These are phyloP conservation scores for Colletotrichum sidae DNA, from an alignment of 2,329 filamentous ascomycete species.

Conservation along the genomic window DNA sequence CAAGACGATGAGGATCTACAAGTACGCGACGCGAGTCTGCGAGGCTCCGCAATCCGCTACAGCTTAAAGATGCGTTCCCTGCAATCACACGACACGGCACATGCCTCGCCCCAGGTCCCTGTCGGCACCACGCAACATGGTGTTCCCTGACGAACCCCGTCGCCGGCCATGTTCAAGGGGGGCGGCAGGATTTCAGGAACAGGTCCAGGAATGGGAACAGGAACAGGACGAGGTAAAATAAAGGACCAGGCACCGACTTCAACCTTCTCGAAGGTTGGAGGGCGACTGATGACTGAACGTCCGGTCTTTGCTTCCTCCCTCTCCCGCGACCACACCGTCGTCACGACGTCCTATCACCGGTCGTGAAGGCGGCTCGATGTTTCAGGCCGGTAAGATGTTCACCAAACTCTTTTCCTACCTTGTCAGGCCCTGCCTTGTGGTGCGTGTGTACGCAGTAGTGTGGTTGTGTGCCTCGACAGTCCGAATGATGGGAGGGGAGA, in stretches of 20 bases:
- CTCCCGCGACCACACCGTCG: slow-evolving; percentile 10
- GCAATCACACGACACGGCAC: slow-evolving; percentile 27
- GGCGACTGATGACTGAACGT: slow-evolving; percentile 8
- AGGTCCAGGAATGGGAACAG: neutral
- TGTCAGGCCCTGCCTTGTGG: slow-evolving; percentile 3
- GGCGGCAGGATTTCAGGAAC: neutral
- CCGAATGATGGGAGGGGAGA: too few relatives aligned
- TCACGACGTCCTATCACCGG: slow-evolving; percentile 21
- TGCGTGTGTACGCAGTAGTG: neutral
- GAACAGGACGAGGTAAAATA: too few relatives aligned
- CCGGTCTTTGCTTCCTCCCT: slow-evolving; percentile 22
- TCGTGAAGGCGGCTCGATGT: slow-evolving; percentile 26
- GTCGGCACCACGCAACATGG: neutral
- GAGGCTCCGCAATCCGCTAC: neutral
- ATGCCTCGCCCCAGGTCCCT: slow-evolving; percentile 22
- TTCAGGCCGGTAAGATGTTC: slow-evolving; percentile 38
- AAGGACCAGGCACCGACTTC: neutral
- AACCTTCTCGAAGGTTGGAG: slow-evolving; percentile 24
- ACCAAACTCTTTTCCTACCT: slow-evolving; percentile 25
- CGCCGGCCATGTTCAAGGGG: neutral
- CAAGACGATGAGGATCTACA: neutral
- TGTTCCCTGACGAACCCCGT: neutral
- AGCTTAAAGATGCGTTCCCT: slow-evolving; percentile 4
- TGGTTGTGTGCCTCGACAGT: too few relatives aligned
- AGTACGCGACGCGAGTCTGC: neutral